These are phyloP conservation scores for Ceratocystis smalleyi DNA, from an alignment of 2,329 filamentous ascomycete species.

Conservation along the genomic window DNA sequence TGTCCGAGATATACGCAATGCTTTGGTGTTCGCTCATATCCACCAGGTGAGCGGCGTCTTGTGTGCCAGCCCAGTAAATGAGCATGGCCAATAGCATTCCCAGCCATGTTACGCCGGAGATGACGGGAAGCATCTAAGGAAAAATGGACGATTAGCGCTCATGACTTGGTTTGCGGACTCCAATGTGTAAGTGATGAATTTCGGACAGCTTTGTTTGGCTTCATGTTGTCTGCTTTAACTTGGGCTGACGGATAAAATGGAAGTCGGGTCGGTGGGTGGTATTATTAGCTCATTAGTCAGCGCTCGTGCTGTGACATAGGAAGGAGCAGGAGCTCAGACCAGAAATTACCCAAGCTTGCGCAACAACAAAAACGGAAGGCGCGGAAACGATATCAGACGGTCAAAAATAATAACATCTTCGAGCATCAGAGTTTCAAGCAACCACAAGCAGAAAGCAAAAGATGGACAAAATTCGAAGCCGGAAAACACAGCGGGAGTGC, in stretches of 20 bases:
- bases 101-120: conserved; percentile 50
- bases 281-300: background rate
- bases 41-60: conserved; percentile 38
- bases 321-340: background rate
- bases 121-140: conserved; percentile 47
- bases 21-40: conserved; percentile 43
- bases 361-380: background rate
- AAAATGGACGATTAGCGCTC: background rate
- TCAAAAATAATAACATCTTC: background rate
- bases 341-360: background rate
- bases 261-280: background rate
- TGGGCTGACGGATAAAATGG: background rate
- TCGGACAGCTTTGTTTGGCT: too few species aligned
- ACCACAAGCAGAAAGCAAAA: background rate
- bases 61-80: conserved; percentile 49
- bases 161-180: background rate
- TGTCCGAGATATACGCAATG: conserved; percentile 60
- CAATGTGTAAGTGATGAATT: background rate
- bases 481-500: background rate
- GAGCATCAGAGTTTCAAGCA: too few species aligned
- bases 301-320: background rate
- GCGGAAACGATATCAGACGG: background rate
- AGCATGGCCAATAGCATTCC: conserved; percentile 54
- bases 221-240: too few species aligned
- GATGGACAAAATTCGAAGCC: background rate